phyloP scores from a whole-genome alignment of 1,284 basidiomycete species.

The Cutaneotrichosporon cutaneum region DNA sequence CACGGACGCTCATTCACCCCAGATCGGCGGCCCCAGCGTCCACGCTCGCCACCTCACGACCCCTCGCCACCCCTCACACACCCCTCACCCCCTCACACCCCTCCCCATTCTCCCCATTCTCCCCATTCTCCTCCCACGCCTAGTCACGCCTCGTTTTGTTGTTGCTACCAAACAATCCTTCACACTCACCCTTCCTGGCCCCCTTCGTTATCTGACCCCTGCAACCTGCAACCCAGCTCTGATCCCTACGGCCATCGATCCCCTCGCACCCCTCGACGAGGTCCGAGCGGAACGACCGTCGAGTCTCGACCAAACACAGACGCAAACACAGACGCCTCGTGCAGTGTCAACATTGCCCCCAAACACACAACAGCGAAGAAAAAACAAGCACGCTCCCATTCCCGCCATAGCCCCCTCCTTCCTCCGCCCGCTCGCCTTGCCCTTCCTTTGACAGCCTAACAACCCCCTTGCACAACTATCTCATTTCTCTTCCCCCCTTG shows the following conservation, averaged over 20 bases:
- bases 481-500: not conserved
- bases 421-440: not conserved
- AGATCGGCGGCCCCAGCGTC: not conserved
- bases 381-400: conserved; percentile 6
- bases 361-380: not conserved
- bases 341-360: not conserved
- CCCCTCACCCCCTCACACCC: too few relatives aligned
- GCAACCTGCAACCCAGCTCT: too few relatives aligned
- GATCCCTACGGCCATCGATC: too few relatives aligned
- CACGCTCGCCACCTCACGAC: not conserved
- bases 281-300: not conserved
- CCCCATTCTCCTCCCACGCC: too few relatives aligned
- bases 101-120: too few relatives aligned
- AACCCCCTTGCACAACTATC: conserved; percentile 1
- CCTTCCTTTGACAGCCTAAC: not conserved
- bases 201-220: not conserved
- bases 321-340: not conserved
- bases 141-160: too few relatives aligned
- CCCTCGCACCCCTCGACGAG: not conserved
- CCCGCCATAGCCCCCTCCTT: not conserved
- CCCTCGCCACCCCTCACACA: not conserved
- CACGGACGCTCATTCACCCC: not conserved
- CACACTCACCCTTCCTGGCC: not conserved
- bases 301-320: not conserved
- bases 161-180: conserved; percentile 1